Conservation (phyloP, 2,329 filamentous ascomycete genomes). For the Teratosphaeria viscida region DNA sequence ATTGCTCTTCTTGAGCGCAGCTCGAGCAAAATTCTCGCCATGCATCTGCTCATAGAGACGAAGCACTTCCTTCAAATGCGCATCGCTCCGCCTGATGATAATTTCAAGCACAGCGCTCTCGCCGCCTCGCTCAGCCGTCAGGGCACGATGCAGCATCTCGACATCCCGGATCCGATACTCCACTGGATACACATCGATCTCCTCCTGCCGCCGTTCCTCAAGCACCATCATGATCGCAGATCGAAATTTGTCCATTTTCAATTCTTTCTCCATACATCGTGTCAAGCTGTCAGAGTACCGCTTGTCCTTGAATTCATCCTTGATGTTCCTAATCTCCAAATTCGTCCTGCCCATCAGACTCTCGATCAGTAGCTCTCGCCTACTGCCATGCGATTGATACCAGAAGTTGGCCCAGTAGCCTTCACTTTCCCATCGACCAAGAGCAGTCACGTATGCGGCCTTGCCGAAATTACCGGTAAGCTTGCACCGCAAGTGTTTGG, state of each 20-base stretch:
- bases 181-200: slow-evolving; percentile 51
- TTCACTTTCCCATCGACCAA: slow-evolving; percentile 85
- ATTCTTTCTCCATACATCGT: slow-evolving; percentile 81
- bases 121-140: slow-evolving; percentile 63
- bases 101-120: slow-evolving; percentile 82
- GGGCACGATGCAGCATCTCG: slow-evolving; percentile 57
- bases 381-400: slow-evolving; percentile 79
- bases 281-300: slow-evolving; percentile 74
- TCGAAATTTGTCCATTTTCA: slow-evolving; percentile 95
- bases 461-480: slow-evolving; percentile 74
- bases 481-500: slow-evolving; percentile 78
- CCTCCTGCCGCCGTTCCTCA: slow-evolving; percentile 74
- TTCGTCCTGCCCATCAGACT: slow-evolving; percentile 83
- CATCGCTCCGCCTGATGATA: slow-evolving; percentile 68
- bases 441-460: slow-evolving; percentile 76
- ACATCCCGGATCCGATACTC: slow-evolving; percentile 57
- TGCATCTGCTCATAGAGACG: slow-evolving; percentile 64
- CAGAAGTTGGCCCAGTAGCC: slow-evolving; percentile 98
- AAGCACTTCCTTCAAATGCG: slow-evolving; percentile 71
- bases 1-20: slow-evolving; percentile 76
- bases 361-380: slow-evolving; percentile 85
- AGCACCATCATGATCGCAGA: slow-evolving; percentile 74
- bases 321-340: slow-evolving; percentile 76
- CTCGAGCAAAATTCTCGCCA: slow-evolving; percentile 71
- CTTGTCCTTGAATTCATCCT: slow-evolving; percentile 80